Evolutionary conservation across 192 early-diverging fungal genomes (phyloP).

Genomic region (Coemansia pectinata): DNA sequence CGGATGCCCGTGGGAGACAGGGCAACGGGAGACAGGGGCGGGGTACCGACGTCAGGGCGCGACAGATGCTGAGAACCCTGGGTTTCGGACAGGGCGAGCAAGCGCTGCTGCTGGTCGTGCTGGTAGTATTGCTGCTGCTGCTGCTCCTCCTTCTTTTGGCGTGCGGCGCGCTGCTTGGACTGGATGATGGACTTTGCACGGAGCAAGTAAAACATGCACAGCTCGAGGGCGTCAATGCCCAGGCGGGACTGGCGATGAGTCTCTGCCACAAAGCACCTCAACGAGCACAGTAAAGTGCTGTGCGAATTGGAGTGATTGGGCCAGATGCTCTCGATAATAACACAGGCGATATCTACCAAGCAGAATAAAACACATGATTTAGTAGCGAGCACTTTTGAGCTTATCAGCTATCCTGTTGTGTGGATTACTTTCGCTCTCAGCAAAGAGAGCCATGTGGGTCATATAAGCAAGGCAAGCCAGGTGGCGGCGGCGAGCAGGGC

Average conservation of each 20-base stretch:
- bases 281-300: slow-evolving; percentile 52
- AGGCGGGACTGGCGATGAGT: slow-evolving; percentile 52
- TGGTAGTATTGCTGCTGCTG: slow-evolving; percentile 20
- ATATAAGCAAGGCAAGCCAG: background rate
- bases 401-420: too few species aligned
- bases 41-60: background rate
- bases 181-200: slow-evolving; percentile 52
- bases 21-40: slow-evolving; percentile 25
- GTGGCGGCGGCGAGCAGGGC: slow-evolving; percentile 1
- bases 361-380: background rate
- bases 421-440: background rate
- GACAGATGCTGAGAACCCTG: background rate
- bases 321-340: slow-evolving; percentile 56
- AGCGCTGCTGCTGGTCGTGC: background rate
- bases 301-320: slow-evolving; percentile 53
- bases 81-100: background rate
- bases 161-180: slow-evolving; percentile 38
- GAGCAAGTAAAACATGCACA: slow-evolving; percentile 51
- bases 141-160: slow-evolving; percentile 28
- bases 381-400: background rate
- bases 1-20: slow-evolving; percentile 11
- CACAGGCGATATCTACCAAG: slow-evolving; percentile 47
- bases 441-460: background rate
- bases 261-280: slow-evolving; percentile 54
- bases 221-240: slow-evolving; percentile 41